phyloP scores from a whole-genome alignment of 495 filamentous ascomycete genomes.

The Penicillium odoratum region DNA sequence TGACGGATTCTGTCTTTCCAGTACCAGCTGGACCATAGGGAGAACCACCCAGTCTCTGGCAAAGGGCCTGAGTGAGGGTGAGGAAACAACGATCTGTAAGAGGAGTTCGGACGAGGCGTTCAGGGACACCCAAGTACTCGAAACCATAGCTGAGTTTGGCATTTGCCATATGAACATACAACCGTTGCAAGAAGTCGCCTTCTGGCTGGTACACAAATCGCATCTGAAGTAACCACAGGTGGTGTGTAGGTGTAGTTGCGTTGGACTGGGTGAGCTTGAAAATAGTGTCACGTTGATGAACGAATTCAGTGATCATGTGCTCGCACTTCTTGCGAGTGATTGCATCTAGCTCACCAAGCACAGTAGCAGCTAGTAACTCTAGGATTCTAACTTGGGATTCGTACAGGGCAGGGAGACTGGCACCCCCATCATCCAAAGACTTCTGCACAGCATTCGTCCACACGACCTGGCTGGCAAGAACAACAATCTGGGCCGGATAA shows the following conservation, averaged over 20 bases:
- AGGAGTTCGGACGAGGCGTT: conserved; percentile 92
- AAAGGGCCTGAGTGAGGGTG: conserved; percentile 92
- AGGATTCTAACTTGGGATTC: conserved; percentile 79
- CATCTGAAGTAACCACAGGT: conserved; percentile 96
- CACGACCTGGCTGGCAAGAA: conserved; percentile 90
- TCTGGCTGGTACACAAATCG: conserved; percentile 86
- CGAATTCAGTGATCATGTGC: conserved; percentile 97
- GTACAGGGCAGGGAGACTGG: conserved; percentile 63
- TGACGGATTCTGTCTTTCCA: conserved; percentile 99
- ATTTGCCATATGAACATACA: conserved; percentile 96
- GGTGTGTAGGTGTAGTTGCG: conserved; percentile 77
- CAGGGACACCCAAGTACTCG: conserved; percentile 94
- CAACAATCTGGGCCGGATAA: conserved; percentile 92
- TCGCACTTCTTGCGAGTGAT: conserved; percentile 94
- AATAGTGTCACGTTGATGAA: conserved; percentile 92
- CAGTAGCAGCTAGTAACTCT: conserved; percentile 76
- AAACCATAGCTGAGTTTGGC: conserved; percentile 94
- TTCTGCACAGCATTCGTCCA: conserved; percentile 87
- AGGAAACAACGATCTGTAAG: conserved; percentile 98
- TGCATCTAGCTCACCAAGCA: conserved; percentile 85
- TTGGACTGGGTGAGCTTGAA: conserved; percentile 73
- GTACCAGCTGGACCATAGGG: conserved; percentile 97
- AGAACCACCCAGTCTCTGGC: conserved; percentile 91
- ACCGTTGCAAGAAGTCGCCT: conserved; percentile 75
- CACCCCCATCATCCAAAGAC: conserved; percentile 67